Evolutionary conservation across 2,329 filamentous ascomycete genomes (phyloP), one percentile per base, ranked within the genome.

Genomic region (Penicillium paneum): DNA sequence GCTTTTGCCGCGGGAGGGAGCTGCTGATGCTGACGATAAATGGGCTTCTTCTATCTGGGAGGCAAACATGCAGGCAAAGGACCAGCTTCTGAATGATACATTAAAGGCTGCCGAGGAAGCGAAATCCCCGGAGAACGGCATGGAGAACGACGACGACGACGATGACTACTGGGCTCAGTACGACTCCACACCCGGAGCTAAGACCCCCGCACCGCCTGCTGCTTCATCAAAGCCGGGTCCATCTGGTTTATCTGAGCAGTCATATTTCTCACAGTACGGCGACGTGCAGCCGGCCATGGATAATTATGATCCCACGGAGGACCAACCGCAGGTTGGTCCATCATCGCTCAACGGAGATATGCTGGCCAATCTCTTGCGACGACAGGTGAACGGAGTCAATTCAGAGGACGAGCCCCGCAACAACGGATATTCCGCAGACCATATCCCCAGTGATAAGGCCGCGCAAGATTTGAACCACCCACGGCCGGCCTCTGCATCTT

Each of bases 151-250:
- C 19, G 82, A 85, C 52, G 83, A 85, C 52, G 83, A 86, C 49
- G 83, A 83, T 57, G 80, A 81, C 58, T 87, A 87, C 68, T 87
- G 84, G 84, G 83, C 81, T 4, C 79, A 81, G 61, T 86, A 87
- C 63, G 83, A 85, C 68, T 74, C 76, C 49, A 83, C 81, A 3
- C 81, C 81, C 10, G 73, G 74, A 1, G 62, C 65, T 34, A 74
- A 76, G 49, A 68, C 63, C 52, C 71, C 72, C 35, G 72, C 64
- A 10, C 64, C 71, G 2, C 65, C 58, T 49, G 46, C 54, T 6
- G 39, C 56, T 17, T 64, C 65, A n/a, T 64, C 67, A 26, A 52
- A 44, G 29, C 49, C 60, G 11, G 58, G 67, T 31, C 60, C 69
- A 49, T 60, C 73, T 63, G 64, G 60, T 12, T 69, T 74, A 7